Conservation (phyloP, 2,329 filamentous ascomycete genomes). For the Aulographum hederae region DNA sequence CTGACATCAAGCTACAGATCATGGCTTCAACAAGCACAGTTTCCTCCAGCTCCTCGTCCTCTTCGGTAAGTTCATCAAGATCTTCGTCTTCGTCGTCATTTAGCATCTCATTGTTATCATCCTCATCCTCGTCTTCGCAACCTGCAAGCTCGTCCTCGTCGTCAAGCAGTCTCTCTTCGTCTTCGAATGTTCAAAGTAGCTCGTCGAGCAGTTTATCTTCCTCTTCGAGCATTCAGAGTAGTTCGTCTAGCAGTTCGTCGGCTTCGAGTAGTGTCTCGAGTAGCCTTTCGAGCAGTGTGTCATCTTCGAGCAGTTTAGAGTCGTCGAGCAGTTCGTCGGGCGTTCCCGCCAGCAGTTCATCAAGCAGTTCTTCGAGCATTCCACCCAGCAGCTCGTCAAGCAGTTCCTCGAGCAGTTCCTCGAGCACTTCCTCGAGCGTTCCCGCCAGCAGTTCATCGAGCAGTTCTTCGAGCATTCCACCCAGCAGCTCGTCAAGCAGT, state of each 20-base stretch:
- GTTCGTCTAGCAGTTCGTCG: background rate
- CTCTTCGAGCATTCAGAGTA: background rate
- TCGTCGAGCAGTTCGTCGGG: background rate
- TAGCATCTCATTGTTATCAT: background rate
- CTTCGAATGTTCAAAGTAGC: background rate
- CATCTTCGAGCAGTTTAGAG: no score
- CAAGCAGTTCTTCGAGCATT: background rate
- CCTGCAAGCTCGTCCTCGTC: background rate
- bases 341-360: background rate
- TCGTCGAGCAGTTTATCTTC: background rate
- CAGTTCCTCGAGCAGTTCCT: background rate
- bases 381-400: background rate
- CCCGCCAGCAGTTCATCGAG: background rate
- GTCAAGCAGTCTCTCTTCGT: no score
- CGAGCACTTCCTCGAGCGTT: background rate
- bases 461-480: background rate
- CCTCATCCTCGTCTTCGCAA: background rate
- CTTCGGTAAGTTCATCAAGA: conserved; percentile 2
- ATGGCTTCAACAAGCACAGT: no score
- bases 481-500: background rate
- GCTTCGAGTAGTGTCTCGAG: background rate
- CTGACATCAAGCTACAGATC: no score
- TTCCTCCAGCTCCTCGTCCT: conserved; percentile 18
- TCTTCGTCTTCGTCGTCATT: conserved; percentile 5
- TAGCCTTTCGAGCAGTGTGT: no score